Conservation (phyloP, 192 early-diverging fungal species). For the Backusella australiensis region DNA sequence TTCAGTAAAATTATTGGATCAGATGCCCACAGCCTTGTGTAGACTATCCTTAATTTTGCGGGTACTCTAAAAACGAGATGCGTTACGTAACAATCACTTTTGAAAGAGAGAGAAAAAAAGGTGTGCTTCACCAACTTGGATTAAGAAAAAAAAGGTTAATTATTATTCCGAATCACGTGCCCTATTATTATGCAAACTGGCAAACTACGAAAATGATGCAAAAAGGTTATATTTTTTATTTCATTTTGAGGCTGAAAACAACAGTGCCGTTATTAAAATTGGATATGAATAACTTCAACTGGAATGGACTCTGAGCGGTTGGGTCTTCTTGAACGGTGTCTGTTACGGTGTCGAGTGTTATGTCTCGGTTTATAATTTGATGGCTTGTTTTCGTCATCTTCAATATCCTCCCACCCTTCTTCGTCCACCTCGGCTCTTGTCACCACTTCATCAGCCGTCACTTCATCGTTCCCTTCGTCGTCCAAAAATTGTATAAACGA, state of each 20-base stretch:
- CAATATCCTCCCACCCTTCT: not conserved
- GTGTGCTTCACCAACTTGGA: not conserved
- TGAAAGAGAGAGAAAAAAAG: not conserved
- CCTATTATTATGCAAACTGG: not conserved
- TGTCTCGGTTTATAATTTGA: not conserved
- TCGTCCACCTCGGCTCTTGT: not conserved
- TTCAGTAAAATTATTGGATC: no score
- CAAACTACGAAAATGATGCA: no score
- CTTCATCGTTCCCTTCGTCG: not conserved
- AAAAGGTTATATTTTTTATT: no score
- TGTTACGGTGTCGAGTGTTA: not conserved
- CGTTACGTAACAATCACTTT: not conserved
- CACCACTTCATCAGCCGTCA: not conserved
- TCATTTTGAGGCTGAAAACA: no score
- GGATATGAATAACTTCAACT: slow-evolving; percentile 6
- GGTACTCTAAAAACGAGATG: not conserved
- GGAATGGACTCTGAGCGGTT: not conserved
- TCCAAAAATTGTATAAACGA: slow-evolving; percentile 14
- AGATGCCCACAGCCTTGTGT: no score
- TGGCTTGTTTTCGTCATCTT: not conserved
- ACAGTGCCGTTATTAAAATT: not conserved
- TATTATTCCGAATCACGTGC: not conserved
- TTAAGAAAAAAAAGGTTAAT: not conserved
- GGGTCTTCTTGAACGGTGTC: not conserved
- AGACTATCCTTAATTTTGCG: not conserved